These are phyloP conservation scores for Termitomyces eurrhizus DNA, from an alignment of 768 basidiomycete genomes.

Conservation along the genomic window DNA sequence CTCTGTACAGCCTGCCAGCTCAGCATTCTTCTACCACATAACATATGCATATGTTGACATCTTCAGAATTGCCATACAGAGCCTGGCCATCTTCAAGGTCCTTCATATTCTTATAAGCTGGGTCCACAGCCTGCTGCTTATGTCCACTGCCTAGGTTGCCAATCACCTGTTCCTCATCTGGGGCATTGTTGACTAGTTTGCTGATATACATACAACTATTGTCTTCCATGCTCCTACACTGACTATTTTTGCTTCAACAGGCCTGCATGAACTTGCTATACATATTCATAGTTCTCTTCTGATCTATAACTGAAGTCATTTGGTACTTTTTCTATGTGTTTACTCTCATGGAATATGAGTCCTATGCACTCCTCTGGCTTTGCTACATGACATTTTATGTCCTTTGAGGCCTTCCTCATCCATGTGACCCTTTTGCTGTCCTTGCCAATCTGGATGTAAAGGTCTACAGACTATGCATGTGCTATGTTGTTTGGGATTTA, in stretches of 20 bases:
- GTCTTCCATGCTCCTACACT: background rate
- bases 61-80: slow-evolving; percentile 73
- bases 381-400: slow-evolving; percentile 94
- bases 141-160: slow-evolving; percentile 76
- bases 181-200: slow-evolving; percentile 70
- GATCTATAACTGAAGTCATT: slow-evolving; percentile 88
- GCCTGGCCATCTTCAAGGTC: slow-evolving; percentile 78
- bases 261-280: slow-evolving; percentile 74
- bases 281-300: slow-evolving; percentile 88
- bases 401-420: slow-evolving; percentile 89
- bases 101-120: slow-evolving; percentile 74
- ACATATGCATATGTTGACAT: slow-evolving; percentile 59
- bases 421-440: slow-evolving; percentile 66
- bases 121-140: slow-evolving; percentile 73
- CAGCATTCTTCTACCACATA: slow-evolving; percentile 45
- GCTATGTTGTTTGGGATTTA: slow-evolving; percentile 68
- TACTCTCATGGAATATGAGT: slow-evolving; percentile 53
- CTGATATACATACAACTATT: slow-evolving; percentile 35
- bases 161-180: slow-evolving; percentile 83
- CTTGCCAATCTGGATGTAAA: slow-evolving; percentile 47
- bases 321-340: slow-evolving; percentile 87
- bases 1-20: slow-evolving; percentile 41
- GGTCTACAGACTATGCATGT: slow-evolving; percentile 51
- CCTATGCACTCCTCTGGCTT: slow-evolving; percentile 53
- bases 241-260: slow-evolving; percentile 25